Evolutionary conservation across 768 basidiomycete genomes (phyloP), one percentile per base, ranked within the genome.

Genomic region (Cyclocybe cylindracea): DNA sequence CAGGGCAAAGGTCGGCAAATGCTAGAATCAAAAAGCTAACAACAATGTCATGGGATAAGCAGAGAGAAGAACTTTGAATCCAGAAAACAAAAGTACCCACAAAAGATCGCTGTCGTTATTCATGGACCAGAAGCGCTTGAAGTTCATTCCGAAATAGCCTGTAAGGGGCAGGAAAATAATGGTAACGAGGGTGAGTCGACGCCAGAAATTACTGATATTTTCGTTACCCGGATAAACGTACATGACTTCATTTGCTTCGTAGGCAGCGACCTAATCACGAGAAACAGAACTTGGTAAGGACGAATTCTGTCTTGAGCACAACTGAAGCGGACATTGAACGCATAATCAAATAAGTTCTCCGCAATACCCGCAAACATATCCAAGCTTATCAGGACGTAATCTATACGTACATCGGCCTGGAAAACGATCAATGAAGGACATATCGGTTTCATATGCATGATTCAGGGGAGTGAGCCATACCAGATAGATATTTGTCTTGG

Each of bases 241-340:
- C 86, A 90, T 89, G 43, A 84, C 82, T 64, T 84, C 75, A 62
- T 89, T 89, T 84, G 84, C 88, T 57, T 88, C 82, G 62, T 88
- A 85, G 9, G 86, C 84, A 11, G 84, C 79, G 70, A 85, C 78
- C 87, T 88, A 59, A 5, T 24, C 5, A 24, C 5, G 24, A 31
- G 34, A 18, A 32, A n/a, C 8, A 33, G 29, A 46, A 39, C 9
- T 40, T 33, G 24, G 24, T 24, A 3, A 38, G n/a, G 56, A 44
- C 42, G 55, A 51, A 35, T 5, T 10, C 18, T 36, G 18, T 18
- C 10, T 18, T 34, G 24, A 8, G 42, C 29, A 6, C 42, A 48
- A 13, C 19, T 36, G 41, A 34, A 19, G 34, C 83, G 18, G 41
- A 87, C 85, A 65, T 89, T 89, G 74, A 89, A 90, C 13, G 84